Evolutionary conservation across 2,329 filamentous ascomycete genomes (phyloP).

Genomic region (Talaromyces marneffei): DNA sequence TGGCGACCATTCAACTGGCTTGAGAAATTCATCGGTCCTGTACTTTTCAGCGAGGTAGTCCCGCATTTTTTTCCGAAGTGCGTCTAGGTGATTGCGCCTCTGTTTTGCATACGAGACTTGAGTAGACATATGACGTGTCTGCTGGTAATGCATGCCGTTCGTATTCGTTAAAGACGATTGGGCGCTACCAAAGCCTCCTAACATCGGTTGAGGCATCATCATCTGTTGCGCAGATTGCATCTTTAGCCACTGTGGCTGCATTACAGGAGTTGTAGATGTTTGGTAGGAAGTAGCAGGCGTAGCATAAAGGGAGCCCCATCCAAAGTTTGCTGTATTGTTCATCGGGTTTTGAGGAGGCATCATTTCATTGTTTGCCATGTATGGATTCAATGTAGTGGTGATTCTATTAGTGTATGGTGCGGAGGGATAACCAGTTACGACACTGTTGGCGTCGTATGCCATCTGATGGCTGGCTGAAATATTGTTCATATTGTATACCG

Average conservation of each 20-base stretch:
- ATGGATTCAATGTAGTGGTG: neutral
- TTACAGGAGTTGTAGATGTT: neutral
- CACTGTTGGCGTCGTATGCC: neutral
- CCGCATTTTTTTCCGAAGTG: neutral
- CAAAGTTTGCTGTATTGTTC: constrained; percentile 2
- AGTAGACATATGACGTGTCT: constrained; percentile 1
- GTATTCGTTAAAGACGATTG: neutral
- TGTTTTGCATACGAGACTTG: neutral
- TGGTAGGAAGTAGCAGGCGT: neutral
- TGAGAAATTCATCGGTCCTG: neutral
- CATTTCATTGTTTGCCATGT: neutral
- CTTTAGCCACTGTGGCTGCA: neutral
- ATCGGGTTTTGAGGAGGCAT: neutral
- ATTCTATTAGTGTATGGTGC: neutral
- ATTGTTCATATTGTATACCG: neutral
- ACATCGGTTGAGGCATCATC: constrained; percentile 1
- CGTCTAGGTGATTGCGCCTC: neutral
- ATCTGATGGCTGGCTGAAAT: neutral
- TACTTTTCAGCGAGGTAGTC: neutral
- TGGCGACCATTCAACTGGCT: neutral
- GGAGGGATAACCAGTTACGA: neutral
- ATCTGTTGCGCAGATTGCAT: constrained; percentile 4
- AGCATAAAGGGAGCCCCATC: constrained; percentile 1
- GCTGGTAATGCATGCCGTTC: neutral
- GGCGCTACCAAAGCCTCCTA: neutral